These are phyloP conservation scores for Tanacetum coccineum DNA, from an alignment of 129 eudicot species.

Conservation along the genomic window DNA sequence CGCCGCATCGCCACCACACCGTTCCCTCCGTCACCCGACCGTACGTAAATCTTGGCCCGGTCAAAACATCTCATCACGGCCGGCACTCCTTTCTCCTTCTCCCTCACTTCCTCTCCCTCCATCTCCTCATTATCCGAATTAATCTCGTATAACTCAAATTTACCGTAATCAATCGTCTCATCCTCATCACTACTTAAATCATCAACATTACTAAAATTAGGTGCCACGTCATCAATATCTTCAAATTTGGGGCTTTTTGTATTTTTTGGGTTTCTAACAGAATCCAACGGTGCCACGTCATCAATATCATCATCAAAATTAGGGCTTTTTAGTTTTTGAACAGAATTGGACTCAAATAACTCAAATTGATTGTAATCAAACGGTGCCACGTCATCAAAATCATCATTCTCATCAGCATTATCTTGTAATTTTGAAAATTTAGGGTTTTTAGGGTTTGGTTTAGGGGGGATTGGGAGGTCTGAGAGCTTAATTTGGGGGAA, in stretches of 20 bases:
- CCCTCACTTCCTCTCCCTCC: conserved; percentile 27
- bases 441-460: conserved; percentile 6
- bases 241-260: no score
- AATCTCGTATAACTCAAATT: conserved; percentile 50
- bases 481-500: conserved; percentile 47
- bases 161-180: conserved; percentile 43
- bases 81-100: conserved; percentile 93
- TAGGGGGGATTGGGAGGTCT: conserved; percentile 21
- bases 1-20: conserved; percentile 90
- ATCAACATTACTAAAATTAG: not conserved
- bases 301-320: no score
- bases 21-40: conserved; percentile 91
- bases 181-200: no score
- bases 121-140: conserved; percentile 33
- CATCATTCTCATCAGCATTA: not conserved
- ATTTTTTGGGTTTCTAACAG: no score
- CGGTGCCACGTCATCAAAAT: no score
- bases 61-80: conserved; percentile 98
- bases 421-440: not conserved
- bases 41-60: conserved; percentile 68
- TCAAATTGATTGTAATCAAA: no score
- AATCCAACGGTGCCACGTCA: not conserved
- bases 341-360: no score
- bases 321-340: no score
- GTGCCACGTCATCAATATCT: no score